Evolutionary conservation across 108 stramenopile species (phyloP).

Genomic region (Conticribra guillardii): DNA sequence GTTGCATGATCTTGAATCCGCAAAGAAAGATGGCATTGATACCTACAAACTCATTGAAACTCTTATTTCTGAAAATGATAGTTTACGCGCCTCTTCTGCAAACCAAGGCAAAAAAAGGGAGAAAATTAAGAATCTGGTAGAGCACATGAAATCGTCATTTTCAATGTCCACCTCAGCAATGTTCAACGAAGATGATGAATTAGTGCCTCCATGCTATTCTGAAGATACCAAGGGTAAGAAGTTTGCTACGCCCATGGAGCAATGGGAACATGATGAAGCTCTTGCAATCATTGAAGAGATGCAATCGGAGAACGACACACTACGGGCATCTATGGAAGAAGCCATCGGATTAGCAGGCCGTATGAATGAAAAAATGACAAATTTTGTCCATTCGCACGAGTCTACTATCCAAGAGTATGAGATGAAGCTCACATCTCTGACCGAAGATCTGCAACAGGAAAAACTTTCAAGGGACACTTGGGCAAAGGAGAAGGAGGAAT

Average conservation of each 20-base stretch:
- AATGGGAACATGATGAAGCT: conserved; percentile 8
- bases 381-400: conserved; percentile 16
- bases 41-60: conserved; percentile 6
- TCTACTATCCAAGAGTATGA: conserved; percentile 19
- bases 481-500: conserved; percentile 11
- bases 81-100: conserved; percentile 3
- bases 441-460: not conserved
- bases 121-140: not conserved
- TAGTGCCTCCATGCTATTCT: too few relatives aligned
- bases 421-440: conserved; percentile 8
- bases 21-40: not conserved
- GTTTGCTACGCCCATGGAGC: not conserved
- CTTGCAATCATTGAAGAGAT: conserved; percentile 19
- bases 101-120: conserved; percentile 1
- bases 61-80: not conserved
- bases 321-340: conserved; percentile 16
- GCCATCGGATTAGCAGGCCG: conserved; percentile 12
- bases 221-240: not conserved
- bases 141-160: not conserved
- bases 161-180: not conserved
- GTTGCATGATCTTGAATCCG: not conserved
- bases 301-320: conserved; percentile 9
- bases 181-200: too few relatives aligned
- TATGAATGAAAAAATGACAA: conserved; percentile 20
- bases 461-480: not conserved